A percentile compares a stretch with the other conserved stretches of the same genome.
Evolutionary conservation across 139 green algal genomes (phyloP).

Genomic region (Tetraselmis chui): DNA sequence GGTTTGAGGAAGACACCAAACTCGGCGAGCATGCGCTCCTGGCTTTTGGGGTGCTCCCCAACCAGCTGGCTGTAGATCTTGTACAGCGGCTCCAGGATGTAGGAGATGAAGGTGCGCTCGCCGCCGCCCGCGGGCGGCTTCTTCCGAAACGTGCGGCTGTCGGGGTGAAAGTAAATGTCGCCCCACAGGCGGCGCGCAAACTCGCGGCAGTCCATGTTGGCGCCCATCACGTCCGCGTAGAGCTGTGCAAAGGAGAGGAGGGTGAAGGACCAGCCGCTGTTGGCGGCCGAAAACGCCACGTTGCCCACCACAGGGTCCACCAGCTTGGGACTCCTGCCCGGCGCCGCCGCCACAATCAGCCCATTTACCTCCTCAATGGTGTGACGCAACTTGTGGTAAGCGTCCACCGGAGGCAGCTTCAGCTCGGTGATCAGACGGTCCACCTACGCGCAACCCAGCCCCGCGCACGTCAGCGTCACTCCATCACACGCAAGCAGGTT

Average conservation of each 20-base stretch:
- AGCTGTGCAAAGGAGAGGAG: slow-evolving; percentile 81
- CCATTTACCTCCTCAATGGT: slow-evolving; percentile 93
- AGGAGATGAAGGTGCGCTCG: slow-evolving; percentile 90
- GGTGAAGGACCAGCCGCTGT: slow-evolving; percentile 88
- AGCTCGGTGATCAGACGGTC: slow-evolving; percentile 95
- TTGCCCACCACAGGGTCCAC: slow-evolving; percentile 80
- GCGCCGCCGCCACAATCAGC: slow-evolving; percentile 25
- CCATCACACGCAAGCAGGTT: too few species aligned
- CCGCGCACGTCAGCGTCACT: too few species aligned
- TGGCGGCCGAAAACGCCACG: slow-evolving; percentile 74
- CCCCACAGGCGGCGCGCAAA: slow-evolving; percentile 84
- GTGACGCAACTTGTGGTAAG: slow-evolving; percentile 96
- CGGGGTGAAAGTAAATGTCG: slow-evolving; percentile 83
- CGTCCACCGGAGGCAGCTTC: slow-evolving; percentile 93
- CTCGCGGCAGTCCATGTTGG: slow-evolving; percentile 35
- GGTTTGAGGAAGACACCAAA: slow-evolving; percentile 79
- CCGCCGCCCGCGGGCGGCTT: slow-evolving; percentile 45
- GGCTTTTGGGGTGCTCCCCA: slow-evolving; percentile 42
- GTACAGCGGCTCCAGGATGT: slow-evolving; percentile 95
- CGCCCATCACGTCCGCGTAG: slow-evolving; percentile 59
- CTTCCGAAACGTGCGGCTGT: slow-evolving; percentile 71
- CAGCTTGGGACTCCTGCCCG: slow-evolving; percentile 9
- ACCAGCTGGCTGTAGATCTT: slow-evolving; percentile 79
- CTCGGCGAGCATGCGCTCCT: slow-evolving; percentile 56
- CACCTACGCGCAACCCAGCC: slow-evolving; percentile 35